Evolutionary conservation across 2,329 filamentous ascomycete genomes (phyloP).

Genomic region (Colletotrichum sp.): DNA sequence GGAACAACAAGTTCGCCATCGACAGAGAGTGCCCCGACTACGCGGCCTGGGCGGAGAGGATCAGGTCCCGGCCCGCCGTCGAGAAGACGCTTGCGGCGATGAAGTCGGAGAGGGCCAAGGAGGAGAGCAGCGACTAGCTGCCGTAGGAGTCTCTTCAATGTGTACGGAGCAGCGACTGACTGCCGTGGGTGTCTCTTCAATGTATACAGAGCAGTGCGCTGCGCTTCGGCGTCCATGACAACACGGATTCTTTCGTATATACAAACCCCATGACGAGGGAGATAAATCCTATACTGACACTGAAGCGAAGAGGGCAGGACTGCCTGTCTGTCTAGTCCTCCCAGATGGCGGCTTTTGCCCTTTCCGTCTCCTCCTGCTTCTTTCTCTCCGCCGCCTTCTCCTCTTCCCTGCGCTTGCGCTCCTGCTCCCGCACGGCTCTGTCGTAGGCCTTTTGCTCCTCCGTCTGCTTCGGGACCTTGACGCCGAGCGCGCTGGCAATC

Average conservation of each 20-base stretch:
- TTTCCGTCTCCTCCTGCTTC: conserved; percentile 69
- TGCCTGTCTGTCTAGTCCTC: conserved; percentile 59
- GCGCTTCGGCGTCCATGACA: neutral
- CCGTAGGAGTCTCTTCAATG: neutral
- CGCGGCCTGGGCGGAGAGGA: conserved; percentile 35
- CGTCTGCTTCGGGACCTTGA: conserved; percentile 80
- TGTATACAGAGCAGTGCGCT: neutral
- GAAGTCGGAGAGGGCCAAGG: neutral
- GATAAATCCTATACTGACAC: neutral
- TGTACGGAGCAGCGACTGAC: neutral
- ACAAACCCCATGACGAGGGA: neutral
- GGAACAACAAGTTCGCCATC: conserved; percentile 26
- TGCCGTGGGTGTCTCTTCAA: neutral
- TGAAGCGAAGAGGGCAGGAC: neutral
- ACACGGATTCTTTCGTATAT: neutral
- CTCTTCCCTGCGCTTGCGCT: conserved; percentile 76
- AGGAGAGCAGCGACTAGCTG: neutral
- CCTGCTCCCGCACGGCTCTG: conserved; percentile 79
- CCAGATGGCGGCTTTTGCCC: conserved; percentile 87
- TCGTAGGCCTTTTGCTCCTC: conserved; percentile 92
- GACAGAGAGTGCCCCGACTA: conserved; percentile 39
- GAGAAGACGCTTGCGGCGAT: conserved; percentile 24
- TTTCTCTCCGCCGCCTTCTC: conserved; percentile 70
- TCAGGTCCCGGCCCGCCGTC: conserved; percentile 34
- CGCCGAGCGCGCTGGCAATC: conserved; percentile 87